Evolutionary conservation across 2,329 filamentous ascomycete genomes (phyloP), one percentile per base, ranked within the genome.

Genomic region (Fusarium liriodendri): DNA sequence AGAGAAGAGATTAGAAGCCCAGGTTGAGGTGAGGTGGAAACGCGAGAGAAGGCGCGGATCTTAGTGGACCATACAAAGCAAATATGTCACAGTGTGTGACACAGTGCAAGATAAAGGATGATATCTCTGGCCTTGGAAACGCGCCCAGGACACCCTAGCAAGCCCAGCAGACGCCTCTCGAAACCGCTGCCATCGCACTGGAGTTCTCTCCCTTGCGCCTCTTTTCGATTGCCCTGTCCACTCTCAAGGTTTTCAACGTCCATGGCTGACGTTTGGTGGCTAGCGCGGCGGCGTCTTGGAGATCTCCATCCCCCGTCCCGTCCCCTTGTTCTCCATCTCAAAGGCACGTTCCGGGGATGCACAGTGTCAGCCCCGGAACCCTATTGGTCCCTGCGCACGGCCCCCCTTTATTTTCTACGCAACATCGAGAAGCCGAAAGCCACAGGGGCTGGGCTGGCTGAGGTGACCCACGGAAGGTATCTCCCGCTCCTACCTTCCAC

Each of bases 1-100:
- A 69, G 69, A 70, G 25, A 72, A 69, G 72, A 72, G 65, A 66
- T 45, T 35, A 65, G 42, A 68, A 59, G 35, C 35, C 35, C 35
- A 37, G 63, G 58, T 64, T 68, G 61, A 65, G 33, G 29, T 71
- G 58, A 65, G 71, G 54, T 74, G 71, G 71, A 70, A 75, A 71
- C 74, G 65, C 11, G 35, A 57, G 55, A 64, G 54, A 60, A 32
- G 32, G 27, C 47, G 45, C 60, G 38, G 60, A 63, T 67, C 64
- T 47, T 58, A 20, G 59, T 69, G 52, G 62, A 47, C 55, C 62
- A 59, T 54, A 33, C 42, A 27, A 54, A 40, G 62, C 27, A n/a
- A 52, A 59, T 52, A 32, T 20, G 33, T 32, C n/a, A 52, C 50
- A 69, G 58, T 61, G 47, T 4, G 35, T 2, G 29, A 29, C 37